Conservation (phyloP, 2,329 filamentous ascomycete species). For the Beauveria bassiana region DNA sequence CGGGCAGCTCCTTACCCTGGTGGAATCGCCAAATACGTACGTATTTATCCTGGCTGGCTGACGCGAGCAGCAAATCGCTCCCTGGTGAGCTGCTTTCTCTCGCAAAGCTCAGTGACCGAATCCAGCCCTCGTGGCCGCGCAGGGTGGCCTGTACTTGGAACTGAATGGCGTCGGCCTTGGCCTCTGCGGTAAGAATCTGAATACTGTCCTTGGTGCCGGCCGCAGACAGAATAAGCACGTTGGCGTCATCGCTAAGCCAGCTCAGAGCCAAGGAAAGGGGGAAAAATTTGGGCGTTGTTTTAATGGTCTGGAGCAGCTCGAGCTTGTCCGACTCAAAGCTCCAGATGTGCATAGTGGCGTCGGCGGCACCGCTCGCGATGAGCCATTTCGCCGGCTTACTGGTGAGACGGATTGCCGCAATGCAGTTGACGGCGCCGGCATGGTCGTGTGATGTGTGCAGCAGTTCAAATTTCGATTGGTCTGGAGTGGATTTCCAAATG, state of each 20-base stretch:
- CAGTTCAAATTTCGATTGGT: conserved; percentile 26
- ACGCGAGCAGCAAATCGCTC: conserved; percentile 74
- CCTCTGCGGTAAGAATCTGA: conserved; percentile 63
- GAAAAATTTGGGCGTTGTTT: conserved; percentile 70
- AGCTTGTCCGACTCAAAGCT: conserved; percentile 42
- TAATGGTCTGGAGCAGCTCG: conserved; percentile 60
- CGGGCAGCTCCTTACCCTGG: conserved; percentile 56
- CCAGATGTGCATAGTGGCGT: conserved; percentile 69
- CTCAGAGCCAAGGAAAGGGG: conserved; percentile 69
- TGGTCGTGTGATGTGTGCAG: conserved; percentile 56
- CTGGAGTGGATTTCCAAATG: conserved; percentile 51
- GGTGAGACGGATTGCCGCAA: conserved; percentile 36
- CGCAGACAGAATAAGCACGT: conserved; percentile 64
- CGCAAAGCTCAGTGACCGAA: conserved; percentile 75
- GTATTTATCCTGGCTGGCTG: conserved; percentile 96
- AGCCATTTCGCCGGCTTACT: conserved; percentile 28
- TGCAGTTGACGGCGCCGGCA: conserved; percentile 66
- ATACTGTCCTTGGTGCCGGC: conserved; percentile 78
- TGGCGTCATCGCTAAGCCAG: conserved; percentile 42
- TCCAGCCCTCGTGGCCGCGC: conserved; percentile 89
- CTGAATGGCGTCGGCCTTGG: conserved; percentile 28
- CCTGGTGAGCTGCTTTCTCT: conserved; percentile 45
- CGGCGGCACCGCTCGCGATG: conserved; percentile 75
- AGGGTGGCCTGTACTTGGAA: conserved; percentile 73
- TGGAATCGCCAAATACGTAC: conserved; percentile 87